Base-by-base conservation (phyloP, 352 stramenopile genomes). In the Pilasporangium apinafurcum region DNA sequence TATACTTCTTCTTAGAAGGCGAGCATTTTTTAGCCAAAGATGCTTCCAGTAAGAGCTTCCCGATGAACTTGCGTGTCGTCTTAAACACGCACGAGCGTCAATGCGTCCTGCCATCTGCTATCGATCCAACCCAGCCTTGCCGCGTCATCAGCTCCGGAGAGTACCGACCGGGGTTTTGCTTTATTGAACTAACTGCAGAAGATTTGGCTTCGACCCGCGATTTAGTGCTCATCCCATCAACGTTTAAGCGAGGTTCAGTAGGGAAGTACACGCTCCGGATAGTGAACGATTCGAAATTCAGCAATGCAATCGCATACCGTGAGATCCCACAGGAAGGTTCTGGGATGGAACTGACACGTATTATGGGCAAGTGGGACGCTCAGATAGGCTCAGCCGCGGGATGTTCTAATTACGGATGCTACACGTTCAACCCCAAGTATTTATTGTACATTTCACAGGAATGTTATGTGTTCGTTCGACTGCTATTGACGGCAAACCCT, bases 371-470 rank as follows among this genome's bases (percentile, higher is more conserved):
- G 13, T 89, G 78, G 78, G 67, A 86, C 18, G 37, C 63, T 0
- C 47, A 65, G 28, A 65, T 46, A 21, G 75, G 78, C n/a, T 86
- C 73, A 6, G 77, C 78, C 2, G 74, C 61, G 1, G 78, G 81
- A 2, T 91, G 81, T 44, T 83, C 65, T 6, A 88, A 82, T 50
- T 90, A 84, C 47, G 78, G 78, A 13, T 83, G 77, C 50, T 92
- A 91, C 48, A 87, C 70, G 5, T 85, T 86, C 52, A 91, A 92
- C 50, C 78, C 81, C 18, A 81, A 76, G 48, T 89, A 76, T 45
- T 65, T 93, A 24, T 52, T 91, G 26, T 62, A 76, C 34, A 55
- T 88, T 4, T 46, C 54, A 1, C 57, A 68, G 24, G 63, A 84
- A 24, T 83, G 56, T 17, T 46, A 69, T 8, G 46, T 89, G 10